Evolutionary conservation across 2,329 filamentous ascomycete genomes (phyloP), one percentile per base, ranked within the genome.

Genomic region (Amauroascus niger): DNA sequence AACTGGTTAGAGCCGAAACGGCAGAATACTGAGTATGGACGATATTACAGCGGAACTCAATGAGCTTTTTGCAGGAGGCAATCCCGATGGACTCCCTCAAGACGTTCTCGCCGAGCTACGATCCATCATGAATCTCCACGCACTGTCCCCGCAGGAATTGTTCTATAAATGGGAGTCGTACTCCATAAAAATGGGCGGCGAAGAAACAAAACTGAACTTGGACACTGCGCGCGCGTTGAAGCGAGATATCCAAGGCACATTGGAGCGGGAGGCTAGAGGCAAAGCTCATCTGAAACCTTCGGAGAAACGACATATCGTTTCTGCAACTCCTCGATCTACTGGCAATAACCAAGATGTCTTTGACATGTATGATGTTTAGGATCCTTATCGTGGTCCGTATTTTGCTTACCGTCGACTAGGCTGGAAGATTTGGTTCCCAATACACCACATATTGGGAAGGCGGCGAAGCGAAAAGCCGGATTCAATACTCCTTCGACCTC

Each of bases 131-230:
- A 83, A 84, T 52, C 77, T 97, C 56, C 88, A 96, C 71, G 82
- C 82, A 46, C 79, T 97, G 57, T 81, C 83, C 14, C 78, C 83
- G 32, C 84, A 97, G 68, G 93, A 97, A 67, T 77, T 97, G 24
- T 96, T 88, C 71, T 96, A 88, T 81, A 97, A 97, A 77, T 98
- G 93, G 93, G 93, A 98, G 70, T 91, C 89, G 0, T 97, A 96
- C 76, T 90, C 87, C 69, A 85, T 98, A 67, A 95, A 91, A 71
- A 89, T 97, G 83, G 88, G 90, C 22, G 74, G 81, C 46, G 88
- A 94, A 54, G 86, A 88, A 54, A 83, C 83, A 57, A 83, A 78
- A 56, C 72, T 87, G 57, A 81, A 85, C 46, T 76, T 94, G 40
- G 80, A 85, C 35, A 84, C 80, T 0, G 80, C 87, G 44, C 80